Conservation (phyloP, 176 grass and related monocot species). For the Urochloa ruziziensis region DNA sequence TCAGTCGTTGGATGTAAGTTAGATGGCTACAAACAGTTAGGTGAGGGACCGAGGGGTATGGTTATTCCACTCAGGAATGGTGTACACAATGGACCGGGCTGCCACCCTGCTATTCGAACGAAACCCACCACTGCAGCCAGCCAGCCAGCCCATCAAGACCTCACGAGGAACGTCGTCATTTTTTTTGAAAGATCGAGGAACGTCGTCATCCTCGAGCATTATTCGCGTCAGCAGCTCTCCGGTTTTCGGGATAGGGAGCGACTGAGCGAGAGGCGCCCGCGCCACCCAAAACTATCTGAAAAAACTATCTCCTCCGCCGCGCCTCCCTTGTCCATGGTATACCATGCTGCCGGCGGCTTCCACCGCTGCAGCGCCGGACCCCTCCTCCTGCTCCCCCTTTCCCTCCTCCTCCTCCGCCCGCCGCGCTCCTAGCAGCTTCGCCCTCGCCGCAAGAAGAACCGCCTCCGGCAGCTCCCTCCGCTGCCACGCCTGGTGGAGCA, state of each 20-base stretch:
- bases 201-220: background rate
- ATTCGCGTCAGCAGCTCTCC: slow-evolving; percentile 24
- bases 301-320: background rate
- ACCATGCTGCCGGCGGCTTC: slow-evolving; percentile 46
- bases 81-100: background rate
- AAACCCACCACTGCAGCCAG: background rate
- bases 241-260: slow-evolving; percentile 30
- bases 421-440: background rate
- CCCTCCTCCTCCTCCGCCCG: background rate
- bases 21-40: too few species aligned
- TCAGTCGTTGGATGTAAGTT: too few species aligned
- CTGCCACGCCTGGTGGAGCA: slow-evolving; percentile 28
- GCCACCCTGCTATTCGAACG: background rate
- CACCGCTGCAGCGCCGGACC: slow-evolving; percentile 24
- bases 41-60: too few species aligned
- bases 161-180: too few species aligned
- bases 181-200: too few species aligned
- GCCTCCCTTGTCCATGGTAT: slow-evolving; percentile 42
- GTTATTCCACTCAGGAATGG: too few species aligned
- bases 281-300: slow-evolving; percentile 8
- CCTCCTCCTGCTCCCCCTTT: slow-evolving; percentile 14
- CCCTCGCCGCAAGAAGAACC: background rate
- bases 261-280: slow-evolving; percentile 37
- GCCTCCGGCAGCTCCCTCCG: background rate
- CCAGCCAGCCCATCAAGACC: background rate